Base-by-base conservation (phyloP, 2,329 filamentous ascomycete genomes). In the Volutella citrinella region DNA sequence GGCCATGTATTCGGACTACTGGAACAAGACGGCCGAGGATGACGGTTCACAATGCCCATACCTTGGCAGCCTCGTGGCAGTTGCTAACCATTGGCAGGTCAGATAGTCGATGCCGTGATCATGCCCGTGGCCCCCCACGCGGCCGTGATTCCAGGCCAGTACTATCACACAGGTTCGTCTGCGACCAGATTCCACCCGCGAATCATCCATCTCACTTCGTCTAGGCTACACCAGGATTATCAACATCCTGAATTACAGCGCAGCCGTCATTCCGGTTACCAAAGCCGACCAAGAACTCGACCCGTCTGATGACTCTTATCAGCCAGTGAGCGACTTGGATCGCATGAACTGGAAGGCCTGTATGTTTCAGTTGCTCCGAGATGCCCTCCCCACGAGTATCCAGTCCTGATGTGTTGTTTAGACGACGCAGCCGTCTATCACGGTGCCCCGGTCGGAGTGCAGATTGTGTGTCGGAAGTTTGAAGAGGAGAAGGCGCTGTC, bases 1-100 rank as follows among this genome's bases (percentile, higher is more conserved):
- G 46, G 74, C 73, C 38, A 57, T 65, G 13, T 83, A 82, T 43
- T 68, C 78, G 55, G 77, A 82, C 32, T 82, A 80, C 49, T 82
- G 77, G 78, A 80, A 80, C 41, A 68, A 63, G 11, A 80, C 75
- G 0, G 62, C 57, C 0, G 55, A 63, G 5, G 28, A 63, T n/a
- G 77, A 74, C 0, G 69, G 66, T 17, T 74, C 60, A 4, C 59
- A 36, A 5, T 3, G 12, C 9, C 5, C 10, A 4, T 0, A 3
- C 22, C 2, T 43, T 46, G 14, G 4, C 6, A 3, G 6, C 4
- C 1, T 4, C 11, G 11, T 9, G 1, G 14, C 1, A 5, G 11
- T 30, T 5, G 26, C 41, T 8, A 7, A 4, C 3, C 3, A 9
- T 0, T 3, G n/a, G n/a, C n/a, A 61, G 66, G 68, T 1, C 61